These are phyloP conservation scores for Aspergillus cavernicola DNA, from an alignment of 495 filamentous ascomycete species.

Conservation along the genomic window DNA sequence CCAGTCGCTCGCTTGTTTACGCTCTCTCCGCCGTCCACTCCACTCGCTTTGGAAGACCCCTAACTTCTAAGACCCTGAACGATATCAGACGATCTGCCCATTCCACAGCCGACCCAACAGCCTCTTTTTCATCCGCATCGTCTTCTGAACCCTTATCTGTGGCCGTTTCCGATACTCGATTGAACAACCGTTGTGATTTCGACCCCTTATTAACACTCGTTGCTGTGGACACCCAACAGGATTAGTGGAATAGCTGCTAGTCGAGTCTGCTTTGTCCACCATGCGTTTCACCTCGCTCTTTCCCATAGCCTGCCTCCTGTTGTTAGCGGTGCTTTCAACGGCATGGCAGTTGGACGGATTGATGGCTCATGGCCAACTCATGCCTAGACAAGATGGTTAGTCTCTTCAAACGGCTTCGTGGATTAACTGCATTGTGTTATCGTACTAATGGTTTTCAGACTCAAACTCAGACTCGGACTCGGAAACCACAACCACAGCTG, in stretches of 20 bases:
- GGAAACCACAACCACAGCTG: conserved; percentile 23
- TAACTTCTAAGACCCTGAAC: conserved; percentile 13
- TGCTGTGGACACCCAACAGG: conserved; percentile 2
- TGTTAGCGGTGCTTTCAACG: conserved; percentile 43
- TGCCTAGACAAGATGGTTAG: conserved; percentile 35
- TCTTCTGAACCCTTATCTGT: neutral
- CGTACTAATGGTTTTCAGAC: neutral
- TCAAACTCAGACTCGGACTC: neutral
- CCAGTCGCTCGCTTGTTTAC: conserved; percentile 30
- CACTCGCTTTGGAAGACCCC: conserved; percentile 12
- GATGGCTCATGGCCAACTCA: conserved; percentile 28
- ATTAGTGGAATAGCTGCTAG: too few species aligned
- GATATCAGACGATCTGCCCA: conserved; percentile 19
- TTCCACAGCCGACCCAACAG: conserved; percentile 16
- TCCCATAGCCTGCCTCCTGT: conserved; percentile 33
- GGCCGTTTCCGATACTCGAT: neutral
- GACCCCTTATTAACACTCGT: conserved; percentile 1
- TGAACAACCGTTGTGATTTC: too few species aligned
- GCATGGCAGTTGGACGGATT: conserved; percentile 46
- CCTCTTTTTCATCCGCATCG: neutral
- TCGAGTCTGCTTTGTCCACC: neutral
- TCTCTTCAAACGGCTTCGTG: neutral
- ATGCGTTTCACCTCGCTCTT: conserved; percentile 36
- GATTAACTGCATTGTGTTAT: neutral
- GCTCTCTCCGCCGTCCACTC: neutral